phyloP scores from a whole-genome alignment of 2,329 filamentous ascomycete species.

The Neonectria magnoliae region DNA sequence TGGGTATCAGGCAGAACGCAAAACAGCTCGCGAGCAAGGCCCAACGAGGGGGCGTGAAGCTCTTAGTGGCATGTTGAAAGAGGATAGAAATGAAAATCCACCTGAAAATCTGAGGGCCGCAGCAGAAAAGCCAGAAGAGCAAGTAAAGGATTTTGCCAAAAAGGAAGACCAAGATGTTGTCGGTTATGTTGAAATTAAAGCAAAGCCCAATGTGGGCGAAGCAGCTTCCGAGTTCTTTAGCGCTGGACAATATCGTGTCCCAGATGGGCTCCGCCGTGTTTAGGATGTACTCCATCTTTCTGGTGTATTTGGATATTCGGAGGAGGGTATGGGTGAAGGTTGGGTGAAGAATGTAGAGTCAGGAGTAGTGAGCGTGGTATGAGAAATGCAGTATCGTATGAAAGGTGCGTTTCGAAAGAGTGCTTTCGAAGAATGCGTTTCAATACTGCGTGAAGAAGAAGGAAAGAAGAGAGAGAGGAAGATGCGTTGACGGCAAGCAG shows the following conservation, averaged over 20 bases:
- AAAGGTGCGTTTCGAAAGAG: not conserved
- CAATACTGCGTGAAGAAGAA: not conserved
- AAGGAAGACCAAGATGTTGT: conserved; percentile 22
- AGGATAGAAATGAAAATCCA: conserved; percentile 5
- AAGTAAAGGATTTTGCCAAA: conserved; percentile 5
- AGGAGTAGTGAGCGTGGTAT: not conserved
- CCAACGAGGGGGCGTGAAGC: not conserved
- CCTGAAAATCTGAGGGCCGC: conserved; percentile 3
- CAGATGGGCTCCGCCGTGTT: not conserved
- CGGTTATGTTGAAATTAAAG: conserved; percentile 20
- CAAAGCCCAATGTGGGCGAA: not conserved
- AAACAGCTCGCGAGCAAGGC: not conserved
- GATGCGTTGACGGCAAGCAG: not conserved
- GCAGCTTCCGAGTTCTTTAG: not conserved
- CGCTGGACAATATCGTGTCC: not conserved
- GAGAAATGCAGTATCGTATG: not conserved
- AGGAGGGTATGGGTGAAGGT: not conserved
- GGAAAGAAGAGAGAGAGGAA: not conserved
- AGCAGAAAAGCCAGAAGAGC: not conserved
- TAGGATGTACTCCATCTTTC: not conserved
- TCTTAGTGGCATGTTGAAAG: conserved; percentile 1
- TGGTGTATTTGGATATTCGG: not conserved
- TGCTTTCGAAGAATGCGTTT: not conserved
- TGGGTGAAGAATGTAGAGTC: not conserved
- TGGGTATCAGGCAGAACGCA: not conserved